Evolutionary conservation across 129 eudicot species (phyloP), one percentile per base, ranked within the genome.

Genomic region (Arctium minus): DNA sequence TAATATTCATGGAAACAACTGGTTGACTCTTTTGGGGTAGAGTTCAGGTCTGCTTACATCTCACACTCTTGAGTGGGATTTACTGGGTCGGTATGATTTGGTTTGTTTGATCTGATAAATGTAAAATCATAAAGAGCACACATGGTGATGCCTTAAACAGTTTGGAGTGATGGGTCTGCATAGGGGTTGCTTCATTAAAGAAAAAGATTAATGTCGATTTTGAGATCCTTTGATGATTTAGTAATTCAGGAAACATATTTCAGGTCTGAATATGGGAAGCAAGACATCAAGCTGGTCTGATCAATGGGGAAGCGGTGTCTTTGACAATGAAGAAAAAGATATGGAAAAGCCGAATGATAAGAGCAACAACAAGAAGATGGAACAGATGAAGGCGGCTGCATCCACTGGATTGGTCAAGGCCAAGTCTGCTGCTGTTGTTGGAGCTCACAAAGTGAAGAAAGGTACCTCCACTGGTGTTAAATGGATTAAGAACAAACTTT

Each of bases 371-470:
- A 86, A 77, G 81, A 88, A 86, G 87, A 88, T 83, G 89, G 89
- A 88, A 5, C 89, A 81, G 30, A 84, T 86, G 73, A 88, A 88
- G 72, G 87, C 87, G 22, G 89, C 48, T 78, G 91, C 91, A 67
- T 83, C 91, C 0, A 85, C 89, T 27, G 91, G 91, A 31, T 70
- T 85, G 6, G 89, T 76, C 15, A 88, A 88, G 72, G 91, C 91
- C 36, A 88, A 88, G 71, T 82, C 91, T 9, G 89, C 80, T 72
- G 91, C 91, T 3, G 38, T 86, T 35, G 81, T 86, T 77, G 87
- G 91, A 31, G 91, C 89, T 68, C 64, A 77, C 50, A 88, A 88
- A 87, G 87, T 88, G 84, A 86, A 86, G 83, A 88, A 76, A n/a
- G 89, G 91, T 50, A 86, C 91, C 31, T 79, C 91, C 39, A 72